Base-by-base conservation (phyloP, 1,284 basidiomycete genomes). In the Jaminaea rosea region DNA sequence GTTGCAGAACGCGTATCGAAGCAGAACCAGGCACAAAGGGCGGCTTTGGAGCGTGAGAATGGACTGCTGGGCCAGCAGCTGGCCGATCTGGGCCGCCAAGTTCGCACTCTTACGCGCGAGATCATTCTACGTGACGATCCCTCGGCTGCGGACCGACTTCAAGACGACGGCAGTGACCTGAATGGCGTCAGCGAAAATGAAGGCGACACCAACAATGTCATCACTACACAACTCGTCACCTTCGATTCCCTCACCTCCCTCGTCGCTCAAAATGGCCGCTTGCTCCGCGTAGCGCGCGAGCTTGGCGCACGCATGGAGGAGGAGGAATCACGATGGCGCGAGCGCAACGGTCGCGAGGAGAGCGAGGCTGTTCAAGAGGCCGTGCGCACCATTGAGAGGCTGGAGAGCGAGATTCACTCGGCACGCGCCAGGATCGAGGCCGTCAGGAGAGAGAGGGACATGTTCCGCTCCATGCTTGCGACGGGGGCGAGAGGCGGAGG, bases 211-310 rank as follows among this genome's bases (percentile, higher is more conserved):
- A 66, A 72, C 58, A 78, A 79, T 0, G 82, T 97, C 59, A 93
- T 97, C 74, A 86, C 88, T 21, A 87, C 87, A 68, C 81, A 91
- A 64, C 82, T 98, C 11, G 87, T 97, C 44, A 82, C 89, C 24
- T 98, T 92, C 83, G 80, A 80, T 44, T 86, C 84, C 1, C 82
- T 97, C 45, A 80, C 82, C 10, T 80, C 82, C 19, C 77, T 99
- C 26, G 89, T 94, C 66, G 81, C 84, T 46, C 90, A 94, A 77
- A 98, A 98, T 73, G 84, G 86, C 75, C 86, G 86, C 62, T 78
- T 97, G 8, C 78, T 98, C 27, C 84, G 82, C 68, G 83, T 94
- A 56, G 84, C 86, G 7, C 81, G 92, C 21, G 86, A 88, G 55
- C 59, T 73, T 4, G 69, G 67, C 10, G 55, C 55, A 13, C 58